Evolutionary conservation across 23 red algal species (phyloP).

Genomic region (Gracilaria gracilis): DNA sequence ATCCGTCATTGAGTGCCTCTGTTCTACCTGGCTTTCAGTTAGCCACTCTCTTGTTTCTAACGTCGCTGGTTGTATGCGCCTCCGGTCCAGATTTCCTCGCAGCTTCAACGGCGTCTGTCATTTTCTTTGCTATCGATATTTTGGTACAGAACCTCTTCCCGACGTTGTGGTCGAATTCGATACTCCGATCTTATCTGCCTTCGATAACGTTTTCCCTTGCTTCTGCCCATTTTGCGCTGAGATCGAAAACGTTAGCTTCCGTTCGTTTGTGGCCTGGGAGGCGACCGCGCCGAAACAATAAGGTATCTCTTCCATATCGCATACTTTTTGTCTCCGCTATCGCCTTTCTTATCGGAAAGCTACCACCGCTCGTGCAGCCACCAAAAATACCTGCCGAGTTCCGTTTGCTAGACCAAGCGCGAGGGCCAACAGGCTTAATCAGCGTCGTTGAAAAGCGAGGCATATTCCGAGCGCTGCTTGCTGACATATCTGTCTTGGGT

Average conservation of each 20-base stretch:
- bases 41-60: not conserved
- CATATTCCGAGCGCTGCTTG: constrained; percentile 30
- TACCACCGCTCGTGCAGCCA: constrained; percentile 24
- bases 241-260: not conserved
- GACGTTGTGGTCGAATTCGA: not conserved
- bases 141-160: not conserved
- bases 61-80: not conserved
- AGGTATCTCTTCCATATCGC: not conserved
- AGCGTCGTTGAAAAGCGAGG: constrained; percentile 47
- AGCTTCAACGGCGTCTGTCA: not conserved
- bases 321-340: not conserved
- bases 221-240: not conserved
- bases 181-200: not conserved
- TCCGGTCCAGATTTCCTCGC: not conserved
- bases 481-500: constrained; percentile 66
- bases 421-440: constrained; percentile 63
- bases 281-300: constrained; percentile 4
- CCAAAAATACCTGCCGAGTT: constrained; percentile 29
- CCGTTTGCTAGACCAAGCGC: constrained; percentile 39
- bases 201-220: constrained; percentile 25
- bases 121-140: not conserved
- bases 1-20: constrained; percentile 16
- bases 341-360: not conserved
- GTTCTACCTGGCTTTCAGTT: not conserved
- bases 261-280: not conserved